These are phyloP conservation scores for Lophium mytilinum DNA, from an alignment of 495 filamentous ascomycete species.

Conservation along the genomic window DNA sequence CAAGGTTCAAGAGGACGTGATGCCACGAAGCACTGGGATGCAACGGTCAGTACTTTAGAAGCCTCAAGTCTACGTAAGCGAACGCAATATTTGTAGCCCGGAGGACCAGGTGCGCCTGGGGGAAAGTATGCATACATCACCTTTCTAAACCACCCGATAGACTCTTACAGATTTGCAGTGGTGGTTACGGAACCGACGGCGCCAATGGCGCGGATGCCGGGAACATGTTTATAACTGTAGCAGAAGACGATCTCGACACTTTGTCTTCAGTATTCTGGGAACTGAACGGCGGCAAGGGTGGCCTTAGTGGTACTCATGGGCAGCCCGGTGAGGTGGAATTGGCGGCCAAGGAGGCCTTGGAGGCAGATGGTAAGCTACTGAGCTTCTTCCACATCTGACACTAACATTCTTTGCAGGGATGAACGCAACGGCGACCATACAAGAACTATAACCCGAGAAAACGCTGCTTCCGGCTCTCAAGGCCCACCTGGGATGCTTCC, in stretches of 20 bases:
- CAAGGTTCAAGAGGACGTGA: slow-evolving; percentile 25
- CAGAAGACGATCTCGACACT: slow-evolving; percentile 18
- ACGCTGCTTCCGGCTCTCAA: slow-evolving; percentile 19
- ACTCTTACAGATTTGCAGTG: slow-evolving; percentile 10
- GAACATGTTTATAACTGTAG: slow-evolving; percentile 14
- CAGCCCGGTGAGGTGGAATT: slow-evolving; percentile 14
- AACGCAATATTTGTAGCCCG: slow-evolving; percentile 1
- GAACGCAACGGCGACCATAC: slow-evolving; percentile 7
- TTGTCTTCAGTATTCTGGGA: slow-evolving; percentile 13
- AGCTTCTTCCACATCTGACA: slow-evolving; percentile 8
- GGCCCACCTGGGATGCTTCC: slow-evolving; percentile 23
- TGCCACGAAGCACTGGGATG: slow-evolving; percentile 27
- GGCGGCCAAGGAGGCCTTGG: slow-evolving; percentile 26
- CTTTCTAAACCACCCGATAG: neutral
- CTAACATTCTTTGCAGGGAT: slow-evolving; percentile 14
- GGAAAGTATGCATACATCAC: slow-evolving; percentile 25
- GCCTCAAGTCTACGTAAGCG: too few species aligned
- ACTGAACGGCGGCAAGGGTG: slow-evolving; percentile 17
- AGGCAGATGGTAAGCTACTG: slow-evolving; percentile 16
- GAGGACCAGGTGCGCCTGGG: slow-evolving; percentile 26
- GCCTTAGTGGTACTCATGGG: slow-evolving; percentile 24
- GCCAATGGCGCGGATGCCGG: slow-evolving; percentile 21
- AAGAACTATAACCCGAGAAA: neutral
- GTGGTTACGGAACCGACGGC: slow-evolving; percentile 18
- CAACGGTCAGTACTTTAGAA: slow-evolving; percentile 1